Base-by-base conservation (phyloP, 306 rosid species). In the Trifolium subterraneum region DNA sequence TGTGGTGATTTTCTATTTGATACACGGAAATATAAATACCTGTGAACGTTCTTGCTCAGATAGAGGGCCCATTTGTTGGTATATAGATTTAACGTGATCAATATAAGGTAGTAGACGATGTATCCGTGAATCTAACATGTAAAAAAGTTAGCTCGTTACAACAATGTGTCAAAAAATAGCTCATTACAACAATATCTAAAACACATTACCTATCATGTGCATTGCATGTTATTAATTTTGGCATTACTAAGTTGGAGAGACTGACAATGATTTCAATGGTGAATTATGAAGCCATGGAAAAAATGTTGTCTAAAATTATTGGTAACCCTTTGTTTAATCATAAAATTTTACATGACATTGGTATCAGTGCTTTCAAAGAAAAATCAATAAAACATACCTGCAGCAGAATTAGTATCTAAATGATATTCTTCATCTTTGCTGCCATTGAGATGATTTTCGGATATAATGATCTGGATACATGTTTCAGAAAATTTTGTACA, bases 51-150 rank as follows among this genome's bases (percentile, higher is more conserved):
- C 91, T 83, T 83, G 90, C 82, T 10, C 9, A 39, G 44, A 39
- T 1, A 39, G 84, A 14, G 91, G 91, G 56, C 78, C 91, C 91
- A 88, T 68, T 79, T 72, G 79, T 75, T 85, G 88, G 85, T 90
- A 90, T 19, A 88, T 83, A 77, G 31, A 86, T 51, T 76, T 89
- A 83, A 88, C 15, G 74, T 88, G 86, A 72, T 88, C 91, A 80
- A 90, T 84, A 85, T 90, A 88, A 7, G 84, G 69, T 79, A 85
- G 81, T 83, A 90, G 72, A 0, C 86, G 89, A 82, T 90, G 89
- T 72, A 67, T 79, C 64, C 56, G 77, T 42, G 68, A 69, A 79
- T 50, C 56, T 18, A 3, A n/a, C 56, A 16, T n/a, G 20, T 16
- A 16, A 50, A 50, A 50, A 41, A 8, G 10, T 41, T 41, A 41